A percentile compares a stretch with the other conserved stretches of the same genome.
These are phyloP conservation scores for Alopecurus myosuroides DNA, from an alignment of 176 grass and related monocot genomes.

Conservation along the genomic window DNA sequence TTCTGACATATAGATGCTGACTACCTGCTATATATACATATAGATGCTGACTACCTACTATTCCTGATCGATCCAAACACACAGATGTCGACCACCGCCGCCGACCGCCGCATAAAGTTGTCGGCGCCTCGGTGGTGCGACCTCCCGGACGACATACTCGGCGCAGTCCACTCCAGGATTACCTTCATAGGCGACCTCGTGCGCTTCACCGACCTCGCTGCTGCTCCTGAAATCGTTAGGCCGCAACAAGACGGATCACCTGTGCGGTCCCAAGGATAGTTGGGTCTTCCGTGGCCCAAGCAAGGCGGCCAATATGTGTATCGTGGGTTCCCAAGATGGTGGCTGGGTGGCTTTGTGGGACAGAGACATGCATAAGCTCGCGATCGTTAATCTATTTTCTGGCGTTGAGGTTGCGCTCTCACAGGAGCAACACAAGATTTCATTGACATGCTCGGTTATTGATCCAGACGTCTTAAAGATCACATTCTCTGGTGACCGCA, in stretches of 20 bases:
- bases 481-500: neutral
- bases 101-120: neutral
- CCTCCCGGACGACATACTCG: neutral
- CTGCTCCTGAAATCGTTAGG: neutral
- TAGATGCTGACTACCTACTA: too few species aligned
- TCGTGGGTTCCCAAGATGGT: neutral
- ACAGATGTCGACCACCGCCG: neutral
- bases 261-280: neutral
- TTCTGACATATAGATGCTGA: too few species aligned
- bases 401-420: neutral
- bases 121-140: neutral
- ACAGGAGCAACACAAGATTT: neutral
- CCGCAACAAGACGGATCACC: neutral
- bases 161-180: neutral
- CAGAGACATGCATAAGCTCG: too few species aligned
- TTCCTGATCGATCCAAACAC: neutral
- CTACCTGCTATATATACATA: too few species aligned
- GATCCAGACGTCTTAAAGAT: neutral
- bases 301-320: neutral
- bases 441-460: neutral
- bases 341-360: neutral
- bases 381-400: neutral
- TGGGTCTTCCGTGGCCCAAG: neutral
- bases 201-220: neutral
- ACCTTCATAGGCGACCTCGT: too few species aligned